Evolutionary conservation across 164 flowering plant species (phyloP).

Genomic region (Stephania cephalantha): DNA sequence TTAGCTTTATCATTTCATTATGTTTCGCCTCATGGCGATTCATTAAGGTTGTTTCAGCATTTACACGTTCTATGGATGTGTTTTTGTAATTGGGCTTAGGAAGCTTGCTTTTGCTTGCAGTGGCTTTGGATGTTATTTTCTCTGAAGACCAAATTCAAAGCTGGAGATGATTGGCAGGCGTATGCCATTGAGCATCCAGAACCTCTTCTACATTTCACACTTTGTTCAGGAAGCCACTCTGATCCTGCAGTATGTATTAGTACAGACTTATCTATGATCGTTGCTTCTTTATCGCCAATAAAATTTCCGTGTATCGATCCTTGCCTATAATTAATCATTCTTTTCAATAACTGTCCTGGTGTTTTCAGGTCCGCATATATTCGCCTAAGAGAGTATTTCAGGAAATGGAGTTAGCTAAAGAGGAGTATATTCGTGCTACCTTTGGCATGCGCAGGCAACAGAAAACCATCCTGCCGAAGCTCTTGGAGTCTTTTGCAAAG

Average conservation of each 20-base stretch:
- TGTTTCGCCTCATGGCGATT: not conserved
- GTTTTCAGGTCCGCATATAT: slow-evolving; percentile 67
- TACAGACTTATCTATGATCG: not conserved
- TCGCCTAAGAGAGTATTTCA: slow-evolving; percentile 68
- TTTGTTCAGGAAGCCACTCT: slow-evolving; percentile 86
- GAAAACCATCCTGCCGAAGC: slow-evolving; percentile 66
- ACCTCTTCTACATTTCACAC: slow-evolving; percentile 83
- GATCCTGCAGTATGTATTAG: slow-evolving; percentile 80
- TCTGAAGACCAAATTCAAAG: slow-evolving; percentile 57
- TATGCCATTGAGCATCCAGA: slow-evolving; percentile 69
- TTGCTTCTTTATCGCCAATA: not conserved
- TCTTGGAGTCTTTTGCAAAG: slow-evolving; percentile 68
- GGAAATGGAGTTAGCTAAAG: slow-evolving; percentile 83
- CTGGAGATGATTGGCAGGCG: slow-evolving; percentile 59
- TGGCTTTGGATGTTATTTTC: slow-evolving; percentile 75
- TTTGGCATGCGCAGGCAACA: slow-evolving; percentile 61
- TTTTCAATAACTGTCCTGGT: slow-evolving; percentile 1
- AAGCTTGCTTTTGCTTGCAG: slow-evolving; percentile 28
- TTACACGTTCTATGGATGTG: not conserved
- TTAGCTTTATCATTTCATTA: not conserved
- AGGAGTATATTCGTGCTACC: slow-evolving; percentile 73
- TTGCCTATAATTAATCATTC: not conserved
- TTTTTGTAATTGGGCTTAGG: slow-evolving; percentile 10
- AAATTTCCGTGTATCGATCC: not conserved
- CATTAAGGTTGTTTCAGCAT: not conserved